Evolutionary conservation across 129 eudicot genomes (phyloP).

Genomic region (Chrysanthemum makinoi): DNA sequence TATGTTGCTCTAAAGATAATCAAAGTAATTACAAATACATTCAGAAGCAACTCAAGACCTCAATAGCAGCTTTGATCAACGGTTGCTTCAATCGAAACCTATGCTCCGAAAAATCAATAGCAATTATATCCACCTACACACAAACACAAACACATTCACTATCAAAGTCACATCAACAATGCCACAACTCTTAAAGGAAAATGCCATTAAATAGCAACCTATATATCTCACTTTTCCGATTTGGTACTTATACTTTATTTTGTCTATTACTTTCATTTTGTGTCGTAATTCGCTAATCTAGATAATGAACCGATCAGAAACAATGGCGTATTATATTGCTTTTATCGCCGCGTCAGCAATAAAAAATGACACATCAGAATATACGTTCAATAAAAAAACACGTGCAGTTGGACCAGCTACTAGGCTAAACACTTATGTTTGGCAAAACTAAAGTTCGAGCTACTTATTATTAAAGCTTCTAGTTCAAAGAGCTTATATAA

Average conservation of each 20-base stretch:
- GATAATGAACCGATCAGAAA: too few species aligned
- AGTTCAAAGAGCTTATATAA: too few species aligned
- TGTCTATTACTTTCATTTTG: too few species aligned
- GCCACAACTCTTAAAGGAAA: background rate
- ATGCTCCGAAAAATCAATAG: constrained; percentile 77
- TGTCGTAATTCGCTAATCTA: too few species aligned
- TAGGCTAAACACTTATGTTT: too few species aligned
- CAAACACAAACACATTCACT: constrained; percentile 16
- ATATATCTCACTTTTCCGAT: background rate
- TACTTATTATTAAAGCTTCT: too few species aligned
- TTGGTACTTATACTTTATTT: background rate
- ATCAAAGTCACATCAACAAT: constrained; percentile 2
- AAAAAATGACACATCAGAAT: too few species aligned
- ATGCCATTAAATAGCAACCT: background rate
- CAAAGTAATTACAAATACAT: constrained; percentile 1
- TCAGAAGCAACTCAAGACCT: constrained; percentile 39
- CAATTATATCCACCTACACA: constrained; percentile 83
- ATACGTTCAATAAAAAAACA: too few species aligned
- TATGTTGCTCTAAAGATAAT: background rate
- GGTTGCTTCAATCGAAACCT: constrained; percentile 79
- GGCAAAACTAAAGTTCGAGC: too few species aligned
- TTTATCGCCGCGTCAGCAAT: too few species aligned
- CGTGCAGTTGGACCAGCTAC: too few species aligned
- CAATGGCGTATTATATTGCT: too few species aligned
- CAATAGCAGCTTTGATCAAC: constrained; percentile 67